Evolutionary conservation across 208 protist genomes (phyloP), one percentile per base, ranked within the genome.

Genomic region (Wallacemonas rigidus): DNA sequence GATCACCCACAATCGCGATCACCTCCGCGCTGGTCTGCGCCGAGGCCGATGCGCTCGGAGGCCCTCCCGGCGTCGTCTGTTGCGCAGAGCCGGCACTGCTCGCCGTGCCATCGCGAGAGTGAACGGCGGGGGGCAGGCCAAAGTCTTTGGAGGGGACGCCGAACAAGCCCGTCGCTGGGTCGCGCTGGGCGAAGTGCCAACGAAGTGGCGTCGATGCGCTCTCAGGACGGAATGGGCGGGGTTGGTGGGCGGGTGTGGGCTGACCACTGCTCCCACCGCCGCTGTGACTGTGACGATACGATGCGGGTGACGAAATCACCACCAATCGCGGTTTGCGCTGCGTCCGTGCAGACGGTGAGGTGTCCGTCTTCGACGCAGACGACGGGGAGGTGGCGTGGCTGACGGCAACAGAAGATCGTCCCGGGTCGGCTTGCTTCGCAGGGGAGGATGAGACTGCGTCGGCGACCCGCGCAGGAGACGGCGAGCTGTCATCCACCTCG

Each of bases 401-500:
- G 26, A 26, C 26, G 26, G 26, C 26, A 26, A 26, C 26, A 26
- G 26, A 0, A 26, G 26, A 26, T 26, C 26, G 0, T 26, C 26
- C 26, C 26, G 26, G 26, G 26, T 26, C 26, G 26, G 26, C 26
- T 26, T 26, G 26, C 26, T 26, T 26, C 26, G 26, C 0, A 26
- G 26, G 26, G 26, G 26, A 26, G 26, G 26, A 26, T 26, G 26
- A 62, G 65, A 71, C 62, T 39, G 40, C 15, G 43, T 35, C 35
- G 6, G 14, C 60, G 26, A 1, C 40, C 38, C 11, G 47, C 38
- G 47, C 1, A 41, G 69, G 35, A 1, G 63, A 74, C 26, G 43
- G 71, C 56, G 64, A 80, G 1, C 71, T 79, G 40, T 83, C 82
- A 54, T 89, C 85, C 11, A 85, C 81, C 58, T 85, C 85, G 62